These are phyloP conservation scores for Viola pubescens DNA, from an alignment of 441 rosid species.

Conservation along the genomic window DNA sequence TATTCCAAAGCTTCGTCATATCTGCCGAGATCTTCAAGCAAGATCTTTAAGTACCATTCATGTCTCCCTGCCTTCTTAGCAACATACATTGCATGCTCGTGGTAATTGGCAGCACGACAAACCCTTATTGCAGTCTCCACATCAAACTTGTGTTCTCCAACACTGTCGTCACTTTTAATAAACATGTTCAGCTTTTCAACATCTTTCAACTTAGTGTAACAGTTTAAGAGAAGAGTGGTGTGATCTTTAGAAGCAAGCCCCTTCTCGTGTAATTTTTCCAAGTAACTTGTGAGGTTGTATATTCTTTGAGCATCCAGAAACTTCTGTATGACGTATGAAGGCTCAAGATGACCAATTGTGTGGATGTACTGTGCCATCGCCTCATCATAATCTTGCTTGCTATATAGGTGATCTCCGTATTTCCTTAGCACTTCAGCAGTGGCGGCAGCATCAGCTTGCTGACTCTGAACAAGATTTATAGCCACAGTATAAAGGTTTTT, in stretches of 20 bases:
- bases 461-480: constrained; percentile 95
- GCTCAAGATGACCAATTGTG: constrained; percentile 95
- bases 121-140: constrained; percentile 98
- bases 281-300: constrained; percentile 90
- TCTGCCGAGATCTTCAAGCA: constrained; percentile 92
- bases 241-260: constrained; percentile 98
- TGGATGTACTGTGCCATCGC: constrained; percentile 91
- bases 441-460: constrained; percentile 97
- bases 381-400: constrained; percentile 92
- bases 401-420: constrained; percentile 91
- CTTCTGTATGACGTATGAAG: constrained; percentile 96
- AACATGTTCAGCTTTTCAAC: constrained; percentile 86
- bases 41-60: constrained; percentile 88
- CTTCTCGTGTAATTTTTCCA: constrained; percentile 91
- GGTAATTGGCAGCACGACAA: constrained; percentile 95
- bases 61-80: constrained; percentile 97
- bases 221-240: constrained; percentile 89
- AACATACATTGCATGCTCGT: constrained; percentile 98
- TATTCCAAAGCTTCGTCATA: constrained; percentile 88
- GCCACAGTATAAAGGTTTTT: constrained; percentile 92
- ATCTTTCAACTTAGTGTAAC: constrained; percentile 94
- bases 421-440: constrained; percentile 95
- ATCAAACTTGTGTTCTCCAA: constrained; percentile 88
- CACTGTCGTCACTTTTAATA: constrained; percentile 84
- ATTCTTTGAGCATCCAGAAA: constrained; percentile 98